Percentiles rank a stretch among this genome's conserved stretches.
These are phyloP conservation scores for Orychophragmus violaceus DNA, from an alignment of 345 rosid genomes.

Conservation along the genomic window DNA sequence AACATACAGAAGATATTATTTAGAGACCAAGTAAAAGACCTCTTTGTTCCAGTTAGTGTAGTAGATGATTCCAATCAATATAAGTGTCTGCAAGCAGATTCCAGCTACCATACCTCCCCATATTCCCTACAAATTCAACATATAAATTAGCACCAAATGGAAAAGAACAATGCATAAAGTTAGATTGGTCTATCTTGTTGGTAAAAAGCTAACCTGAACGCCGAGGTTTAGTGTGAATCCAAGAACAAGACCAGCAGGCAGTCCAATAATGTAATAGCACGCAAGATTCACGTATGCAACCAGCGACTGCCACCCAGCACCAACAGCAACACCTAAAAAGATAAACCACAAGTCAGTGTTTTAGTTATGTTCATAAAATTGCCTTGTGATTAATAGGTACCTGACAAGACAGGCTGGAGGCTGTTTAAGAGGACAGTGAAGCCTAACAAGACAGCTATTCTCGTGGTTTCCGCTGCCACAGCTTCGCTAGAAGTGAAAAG, in stretches of 20 bases:
- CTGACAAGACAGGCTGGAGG: slow-evolving; percentile 82
- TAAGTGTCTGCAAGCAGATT: slow-evolving; percentile 59
- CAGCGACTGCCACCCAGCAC: slow-evolving; percentile 90
- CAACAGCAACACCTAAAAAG: slow-evolving; percentile 79
- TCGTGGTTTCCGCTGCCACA: slow-evolving; percentile 71
- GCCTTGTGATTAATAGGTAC: slow-evolving; percentile 24
- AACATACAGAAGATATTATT: not conserved
- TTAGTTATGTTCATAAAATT: not conserved
- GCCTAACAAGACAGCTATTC: slow-evolving; percentile 51
- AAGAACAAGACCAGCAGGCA: slow-evolving; percentile 74
- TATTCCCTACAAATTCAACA: slow-evolving; percentile 54
- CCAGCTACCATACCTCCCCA: slow-evolving; percentile 96
- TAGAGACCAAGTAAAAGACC: slow-evolving; percentile 30
- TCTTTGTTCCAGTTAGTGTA: slow-evolving; percentile 71
- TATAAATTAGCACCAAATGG: not conserved
- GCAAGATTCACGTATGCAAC: slow-evolving; percentile 80
- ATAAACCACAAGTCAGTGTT: not conserved
- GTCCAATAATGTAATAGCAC: slow-evolving; percentile 72
- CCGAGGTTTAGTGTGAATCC: slow-evolving; percentile 73
- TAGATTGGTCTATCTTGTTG: not conserved
- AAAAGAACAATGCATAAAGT: not conserved
- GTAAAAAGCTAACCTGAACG: slow-evolving; percentile 34
- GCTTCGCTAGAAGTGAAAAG: slow-evolving; percentile 69
- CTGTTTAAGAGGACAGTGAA: slow-evolving; percentile 73
- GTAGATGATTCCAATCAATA: slow-evolving; percentile 52